These are phyloP conservation scores for Coniferiporia sulphurascens DNA, from an alignment of 1,284 basidiomycete species.

Conservation along the genomic window DNA sequence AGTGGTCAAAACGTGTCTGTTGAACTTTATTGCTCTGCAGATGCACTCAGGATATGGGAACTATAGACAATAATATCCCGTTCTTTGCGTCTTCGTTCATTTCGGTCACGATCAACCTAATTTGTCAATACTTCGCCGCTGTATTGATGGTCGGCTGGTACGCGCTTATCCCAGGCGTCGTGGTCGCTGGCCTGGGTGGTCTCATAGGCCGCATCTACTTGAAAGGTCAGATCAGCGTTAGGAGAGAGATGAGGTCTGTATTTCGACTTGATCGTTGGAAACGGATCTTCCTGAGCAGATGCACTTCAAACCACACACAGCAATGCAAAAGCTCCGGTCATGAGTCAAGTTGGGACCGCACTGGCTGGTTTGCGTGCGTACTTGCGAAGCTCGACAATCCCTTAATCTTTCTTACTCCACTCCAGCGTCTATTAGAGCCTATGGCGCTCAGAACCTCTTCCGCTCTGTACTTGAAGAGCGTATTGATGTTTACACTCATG, in stretches of 20 bases:
- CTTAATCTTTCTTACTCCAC: no score
- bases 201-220: slow-evolving; percentile 19
- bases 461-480: background rate
- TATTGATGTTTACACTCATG: background rate
- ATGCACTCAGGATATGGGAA: background rate
- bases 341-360: slow-evolving; percentile 39
- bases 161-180: no score
- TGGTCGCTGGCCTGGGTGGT: slow-evolving; percentile 15
- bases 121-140: background rate
- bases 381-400: background rate
- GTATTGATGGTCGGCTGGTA: slow-evolving; percentile 1
- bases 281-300: no score
- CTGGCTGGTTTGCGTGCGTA: slow-evolving; percentile 30
- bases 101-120: background rate
- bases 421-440: no score
- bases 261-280: no score
- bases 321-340: slow-evolving; percentile 38
- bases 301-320: no score
- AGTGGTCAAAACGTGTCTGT: slow-evolving; percentile 32
- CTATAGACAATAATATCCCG: slow-evolving; percentile 37
- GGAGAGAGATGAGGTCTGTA: slow-evolving; percentile 37
- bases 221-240: slow-evolving; percentile 44
- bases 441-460: background rate
- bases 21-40: slow-evolving; percentile 19
- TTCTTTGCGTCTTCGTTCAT: background rate